Evolutionary conservation across 768 basidiomycete species (phyloP).

Genomic region (Galerina sulciceps): DNA sequence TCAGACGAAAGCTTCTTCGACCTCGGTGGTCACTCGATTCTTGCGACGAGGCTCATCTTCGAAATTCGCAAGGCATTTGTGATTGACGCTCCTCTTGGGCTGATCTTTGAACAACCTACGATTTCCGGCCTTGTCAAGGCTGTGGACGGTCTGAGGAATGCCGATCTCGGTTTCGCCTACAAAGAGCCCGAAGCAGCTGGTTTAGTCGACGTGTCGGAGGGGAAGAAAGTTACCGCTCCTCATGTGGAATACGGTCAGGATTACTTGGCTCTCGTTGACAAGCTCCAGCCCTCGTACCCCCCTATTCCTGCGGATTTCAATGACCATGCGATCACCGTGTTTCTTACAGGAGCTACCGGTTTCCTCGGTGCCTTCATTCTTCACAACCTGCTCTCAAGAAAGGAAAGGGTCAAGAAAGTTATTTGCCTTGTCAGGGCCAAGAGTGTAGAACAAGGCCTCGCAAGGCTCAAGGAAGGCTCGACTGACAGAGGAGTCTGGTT

Average conservation of each 20-base stretch:
- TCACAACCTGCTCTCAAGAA: slow-evolving; percentile 70
- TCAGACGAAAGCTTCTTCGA: slow-evolving; percentile 97
- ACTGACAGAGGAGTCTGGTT: slow-evolving; percentile 88
- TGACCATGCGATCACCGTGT: slow-evolving; percentile 68
- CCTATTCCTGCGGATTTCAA: slow-evolving; percentile 62
- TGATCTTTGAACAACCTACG: slow-evolving; percentile 92
- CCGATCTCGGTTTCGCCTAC: slow-evolving; percentile 76
- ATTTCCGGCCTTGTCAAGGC: slow-evolving; percentile 76
- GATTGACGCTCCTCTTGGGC: slow-evolving; percentile 86
- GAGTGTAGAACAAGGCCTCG: slow-evolving; percentile 60
- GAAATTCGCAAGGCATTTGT: slow-evolving; percentile 94
- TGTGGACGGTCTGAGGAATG: slow-evolving; percentile 74
- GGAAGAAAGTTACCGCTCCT: slow-evolving; percentile 29
- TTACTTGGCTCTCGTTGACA: slow-evolving; percentile 61
- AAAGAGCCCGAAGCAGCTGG: slow-evolving; percentile 16
- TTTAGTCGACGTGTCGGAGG: slow-evolving; percentile 6
- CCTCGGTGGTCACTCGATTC: slow-evolving; percentile 96
- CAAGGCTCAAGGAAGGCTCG: slow-evolving; percentile 72
- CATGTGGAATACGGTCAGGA: slow-evolving; percentile 82
- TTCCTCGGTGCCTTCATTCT: slow-evolving; percentile 96
- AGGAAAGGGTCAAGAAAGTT: slow-evolving; percentile 76
- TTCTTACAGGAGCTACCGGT: slow-evolving; percentile 96
- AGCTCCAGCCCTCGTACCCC: slow-evolving; percentile 64
- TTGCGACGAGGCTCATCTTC: slow-evolving; percentile 96
- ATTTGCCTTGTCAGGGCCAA: slow-evolving; percentile 89